Base-by-base conservation (phyloP, 2,329 filamentous ascomycete genomes). In the Penicillium palitans region DNA sequence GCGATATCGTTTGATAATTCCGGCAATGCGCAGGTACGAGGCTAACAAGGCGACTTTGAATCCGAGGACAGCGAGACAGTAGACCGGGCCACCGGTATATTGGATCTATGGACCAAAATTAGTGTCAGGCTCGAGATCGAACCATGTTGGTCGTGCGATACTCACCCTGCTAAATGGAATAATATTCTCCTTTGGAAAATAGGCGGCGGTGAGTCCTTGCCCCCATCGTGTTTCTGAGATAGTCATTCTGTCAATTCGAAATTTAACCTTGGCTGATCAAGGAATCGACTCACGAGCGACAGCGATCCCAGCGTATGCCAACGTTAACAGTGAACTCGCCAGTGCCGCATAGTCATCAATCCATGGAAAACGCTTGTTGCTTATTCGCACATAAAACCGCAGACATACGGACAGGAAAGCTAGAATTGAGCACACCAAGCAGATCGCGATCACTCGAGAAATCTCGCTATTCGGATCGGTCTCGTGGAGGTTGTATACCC, bases 11-110 rank as follows among this genome's bases (percentile, higher is more conserved):
- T 71, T 70, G 2, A 73, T 70, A 1, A 78, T 74, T 4, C 80
- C 75, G 15, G 68, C 73, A 45, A 82, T 79, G 1, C 80, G 77
- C 0, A 81, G 62, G 27, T 82, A 82, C 0, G 78, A 79, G 2
- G 79, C 65, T 4, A 83, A 65, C 2, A 82, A 66, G 39, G 79
- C 78, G 21, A 80, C 69, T 55, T 82, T 82, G 66, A 82, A 82
- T 1, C 75, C 76, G 3, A 80, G 71, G 25, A 82, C 52, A 24
- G 64, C 66, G 27, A 72, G 59, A 3, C 58, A 63, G 52, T 72
- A 72, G 2, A 68, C 25, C 2, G 69, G 69, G 4, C 69, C 69
- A 19, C 68, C 67, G 12, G 54, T 57, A 31, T 72, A 72, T 67
- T 71, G 69, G 4, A 71, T 57, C 68, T 71, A 47, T 29, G 10